These are phyloP conservation scores for Lactifluus rugatus DNA, from an alignment of 768 basidiomycete species.

Conservation along the genomic window DNA sequence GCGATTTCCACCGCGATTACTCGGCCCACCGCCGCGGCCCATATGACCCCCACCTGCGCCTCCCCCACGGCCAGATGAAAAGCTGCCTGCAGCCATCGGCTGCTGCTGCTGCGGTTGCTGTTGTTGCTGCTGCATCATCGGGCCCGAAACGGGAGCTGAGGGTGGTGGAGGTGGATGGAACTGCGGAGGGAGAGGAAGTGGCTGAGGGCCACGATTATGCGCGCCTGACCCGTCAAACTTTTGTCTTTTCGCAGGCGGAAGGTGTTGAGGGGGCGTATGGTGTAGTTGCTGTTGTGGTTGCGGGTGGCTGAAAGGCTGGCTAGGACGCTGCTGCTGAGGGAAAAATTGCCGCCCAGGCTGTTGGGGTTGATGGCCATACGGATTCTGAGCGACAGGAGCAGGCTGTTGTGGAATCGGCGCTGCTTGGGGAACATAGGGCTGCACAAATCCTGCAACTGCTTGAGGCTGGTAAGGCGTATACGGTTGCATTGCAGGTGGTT, in stretches of 20 bases:
- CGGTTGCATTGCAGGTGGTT: conserved; percentile 47
- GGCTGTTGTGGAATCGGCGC: conserved; percentile 43
- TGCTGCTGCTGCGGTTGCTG: conserved; percentile 24
- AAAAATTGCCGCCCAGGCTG: conserved; percentile 40
- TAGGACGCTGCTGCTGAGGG: conserved; percentile 36
- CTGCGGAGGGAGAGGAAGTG: conserved; percentile 53
- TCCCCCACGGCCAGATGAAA: conserved; percentile 31
- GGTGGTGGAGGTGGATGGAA: conserved; percentile 53
- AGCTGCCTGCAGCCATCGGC: conserved; percentile 19
- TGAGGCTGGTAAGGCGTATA: conserved; percentile 72
- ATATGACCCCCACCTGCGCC: conserved; percentile 30
- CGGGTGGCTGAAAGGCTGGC: conserved; percentile 30
- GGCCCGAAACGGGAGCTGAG: conserved; percentile 13
- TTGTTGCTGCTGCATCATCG: conserved; percentile 29
- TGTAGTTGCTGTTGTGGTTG: conserved; percentile 34
- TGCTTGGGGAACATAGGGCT: conserved; percentile 58
- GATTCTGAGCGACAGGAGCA: conserved; percentile 34
- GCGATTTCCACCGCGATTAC: conserved; percentile 33
- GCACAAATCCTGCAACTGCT: conserved; percentile 46
- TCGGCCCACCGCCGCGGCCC: conserved; percentile 35
- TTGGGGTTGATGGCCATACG: conserved; percentile 23
- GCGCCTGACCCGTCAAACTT: conserved; percentile 52
- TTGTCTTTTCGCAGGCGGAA: conserved; percentile 88
- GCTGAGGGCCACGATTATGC: conserved; percentile 43
- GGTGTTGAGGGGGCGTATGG: conserved; percentile 65